phyloP scores from a whole-genome alignment of 257 asterid genomes.

The Agastache rugosa region DNA sequence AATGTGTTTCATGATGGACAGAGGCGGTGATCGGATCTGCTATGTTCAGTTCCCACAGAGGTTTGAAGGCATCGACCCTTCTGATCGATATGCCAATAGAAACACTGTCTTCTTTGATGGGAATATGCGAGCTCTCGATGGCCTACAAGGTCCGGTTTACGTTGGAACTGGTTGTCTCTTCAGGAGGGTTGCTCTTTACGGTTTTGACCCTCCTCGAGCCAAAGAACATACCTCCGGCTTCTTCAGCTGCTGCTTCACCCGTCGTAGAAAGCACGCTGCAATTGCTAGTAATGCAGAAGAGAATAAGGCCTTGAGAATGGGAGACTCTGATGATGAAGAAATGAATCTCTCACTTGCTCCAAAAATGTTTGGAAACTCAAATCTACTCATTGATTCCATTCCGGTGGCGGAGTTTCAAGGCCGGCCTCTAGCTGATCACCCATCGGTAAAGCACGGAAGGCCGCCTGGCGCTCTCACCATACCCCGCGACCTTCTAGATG shows the following conservation, averaged over 20 bases:
- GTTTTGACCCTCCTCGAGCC: slow-evolving; percentile 20
- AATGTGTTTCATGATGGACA: slow-evolving; percentile 25
- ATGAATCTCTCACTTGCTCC: slow-evolving; percentile 15
- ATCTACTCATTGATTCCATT: slow-evolving; percentile 15
- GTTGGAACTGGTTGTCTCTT: slow-evolving; percentile 16
- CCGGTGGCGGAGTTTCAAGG: slow-evolving; percentile 24
- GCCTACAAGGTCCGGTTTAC: slow-evolving; percentile 9
- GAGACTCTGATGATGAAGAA: slow-evolving; percentile 23
- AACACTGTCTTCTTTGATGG: slow-evolving; percentile 13
- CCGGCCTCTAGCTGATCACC: slow-evolving; percentile 22
- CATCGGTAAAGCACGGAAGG: slow-evolving; percentile 19
- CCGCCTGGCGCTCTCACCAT: slow-evolving; percentile 17
- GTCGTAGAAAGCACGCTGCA: neutral
- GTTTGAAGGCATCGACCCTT: slow-evolving; percentile 19
- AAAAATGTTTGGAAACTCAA: slow-evolving; percentile 22
- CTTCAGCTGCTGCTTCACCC: slow-evolving; percentile 1
- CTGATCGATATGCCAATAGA: slow-evolving; percentile 18
- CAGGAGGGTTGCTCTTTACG: slow-evolving; percentile 11
- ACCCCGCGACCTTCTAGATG: slow-evolving; percentile 15
- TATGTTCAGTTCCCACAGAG: slow-evolving; percentile 22
- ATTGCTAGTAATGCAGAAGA: neutral
- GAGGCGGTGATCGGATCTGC: slow-evolving; percentile 17
- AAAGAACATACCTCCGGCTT: neutral
- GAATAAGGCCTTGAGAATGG: slow-evolving; percentile 23
- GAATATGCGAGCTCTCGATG: slow-evolving; percentile 22